A percentile compares a stretch with the other conserved stretches of the same genome.
Evolutionary conservation across 75 land plant species (phyloP).

Genomic region (Isoetes taiwanensis): DNA sequence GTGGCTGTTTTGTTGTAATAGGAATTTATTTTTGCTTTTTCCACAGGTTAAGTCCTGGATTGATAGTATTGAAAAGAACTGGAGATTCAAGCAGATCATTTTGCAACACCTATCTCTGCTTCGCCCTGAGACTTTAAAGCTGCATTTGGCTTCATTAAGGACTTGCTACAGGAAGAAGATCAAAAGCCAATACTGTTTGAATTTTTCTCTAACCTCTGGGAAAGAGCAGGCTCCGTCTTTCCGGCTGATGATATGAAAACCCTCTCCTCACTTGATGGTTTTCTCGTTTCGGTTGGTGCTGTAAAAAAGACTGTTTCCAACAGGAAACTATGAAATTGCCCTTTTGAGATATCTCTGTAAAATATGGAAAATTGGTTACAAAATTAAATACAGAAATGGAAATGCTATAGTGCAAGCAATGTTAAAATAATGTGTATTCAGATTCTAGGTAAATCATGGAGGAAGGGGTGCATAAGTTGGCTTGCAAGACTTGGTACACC

Average conservation of each 20-base stretch:
- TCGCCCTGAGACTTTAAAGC: conserved; percentile 63
- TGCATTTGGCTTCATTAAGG: conserved; percentile 91
- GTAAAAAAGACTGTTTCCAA: conserved; percentile 93
- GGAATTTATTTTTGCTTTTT: too few relatives aligned
- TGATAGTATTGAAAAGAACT: conserved; percentile 57
- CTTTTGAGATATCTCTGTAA: too few relatives aligned
- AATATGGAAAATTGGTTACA: too few relatives aligned
- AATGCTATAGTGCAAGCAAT: too few relatives aligned
- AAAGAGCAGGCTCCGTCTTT: conserved; percentile 79
- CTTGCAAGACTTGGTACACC: too few relatives aligned
- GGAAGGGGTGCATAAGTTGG: too few relatives aligned
- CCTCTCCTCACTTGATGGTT: conserved; percentile 79
- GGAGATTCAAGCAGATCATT: conserved; percentile 90
- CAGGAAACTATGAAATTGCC: too few relatives aligned
- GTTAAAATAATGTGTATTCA: too few relatives aligned
- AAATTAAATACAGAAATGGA: too few relatives aligned
- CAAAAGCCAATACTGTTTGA: conserved; percentile 31
- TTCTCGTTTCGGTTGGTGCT: conserved; percentile 81
- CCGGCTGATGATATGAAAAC: conserved; percentile 98
- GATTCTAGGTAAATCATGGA: too few relatives aligned
- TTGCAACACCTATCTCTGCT: conserved; percentile 76
- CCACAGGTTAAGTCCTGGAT: conserved; percentile 87
- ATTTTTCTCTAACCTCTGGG: conserved; percentile 53
- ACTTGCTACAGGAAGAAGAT: conserved; percentile 53
- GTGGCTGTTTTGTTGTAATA: too few relatives aligned